These are phyloP conservation scores for Rhizophagus prolifer DNA, from an alignment of 192 early-diverging fungal species.

Conservation along the genomic window DNA sequence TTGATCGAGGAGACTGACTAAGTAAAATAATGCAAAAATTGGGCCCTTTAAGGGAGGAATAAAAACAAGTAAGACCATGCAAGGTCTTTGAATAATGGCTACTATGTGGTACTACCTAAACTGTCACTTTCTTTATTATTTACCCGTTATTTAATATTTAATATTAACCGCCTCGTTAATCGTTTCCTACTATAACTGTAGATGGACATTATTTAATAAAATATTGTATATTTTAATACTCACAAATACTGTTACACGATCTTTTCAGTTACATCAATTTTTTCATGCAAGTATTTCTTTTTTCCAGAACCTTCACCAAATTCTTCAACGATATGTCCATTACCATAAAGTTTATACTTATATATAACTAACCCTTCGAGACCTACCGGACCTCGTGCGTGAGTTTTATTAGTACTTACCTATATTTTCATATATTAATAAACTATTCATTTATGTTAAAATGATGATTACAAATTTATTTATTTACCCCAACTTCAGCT, in stretches of 20 bases:
- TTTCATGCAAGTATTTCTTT: conserved; percentile 69
- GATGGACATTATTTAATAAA: too few relatives aligned
- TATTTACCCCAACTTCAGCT: conserved; percentile 87
- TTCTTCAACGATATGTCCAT: conserved; percentile 79
- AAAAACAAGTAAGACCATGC: too few relatives aligned
- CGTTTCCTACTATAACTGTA: too few relatives aligned
- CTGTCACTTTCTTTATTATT: too few relatives aligned
- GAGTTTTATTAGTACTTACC: conserved; percentile 97
- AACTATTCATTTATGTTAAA: not conserved
- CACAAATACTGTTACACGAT: not conserved
- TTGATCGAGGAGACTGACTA: too few relatives aligned
- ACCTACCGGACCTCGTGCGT: conserved; percentile 97
- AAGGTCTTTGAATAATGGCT: too few relatives aligned
- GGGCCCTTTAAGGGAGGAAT: too few relatives aligned
- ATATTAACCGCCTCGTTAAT: too few relatives aligned
- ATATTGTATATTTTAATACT: too few relatives aligned
- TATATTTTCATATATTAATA: conserved; percentile 7
- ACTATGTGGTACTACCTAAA: too few relatives aligned
- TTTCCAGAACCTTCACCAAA: conserved; percentile 75
- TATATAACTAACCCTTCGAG: conserved; percentile 98
- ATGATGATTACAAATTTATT: not conserved
- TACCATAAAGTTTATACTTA: conserved; percentile 91
- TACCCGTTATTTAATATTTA: too few relatives aligned
- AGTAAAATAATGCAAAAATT: too few relatives aligned
- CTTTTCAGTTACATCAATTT: conserved; percentile 43